phyloP scores from a whole-genome alignment of 139 green algal species.

The Chlamydomonas sp. region DNA sequence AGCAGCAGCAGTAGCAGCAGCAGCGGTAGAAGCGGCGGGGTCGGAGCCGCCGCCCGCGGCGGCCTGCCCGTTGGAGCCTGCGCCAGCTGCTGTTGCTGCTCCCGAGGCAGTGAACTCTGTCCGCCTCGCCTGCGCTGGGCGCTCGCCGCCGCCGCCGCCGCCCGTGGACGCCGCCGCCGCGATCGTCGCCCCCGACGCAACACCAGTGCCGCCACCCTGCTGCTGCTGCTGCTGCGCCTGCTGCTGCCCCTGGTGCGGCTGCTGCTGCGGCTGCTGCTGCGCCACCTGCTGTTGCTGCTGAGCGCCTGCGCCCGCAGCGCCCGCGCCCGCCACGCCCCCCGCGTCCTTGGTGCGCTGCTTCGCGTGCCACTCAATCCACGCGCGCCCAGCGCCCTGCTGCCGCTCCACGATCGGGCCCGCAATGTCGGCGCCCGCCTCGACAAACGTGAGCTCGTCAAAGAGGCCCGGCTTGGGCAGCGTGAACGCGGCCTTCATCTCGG shows the following conservation, averaged over 20 bases:
- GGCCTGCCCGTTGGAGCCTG: background rate
- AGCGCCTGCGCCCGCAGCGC: too few species aligned
- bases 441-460: constrained; percentile 12
- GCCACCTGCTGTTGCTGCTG: too few species aligned
- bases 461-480: background rate
- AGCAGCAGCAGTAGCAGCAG: constrained; percentile 9
- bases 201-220: too few species aligned
- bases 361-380: constrained; percentile 9
- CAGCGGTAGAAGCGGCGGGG: background rate
- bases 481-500: constrained; percentile 21
- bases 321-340: too few species aligned
- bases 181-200: background rate
- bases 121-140: background rate
- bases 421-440: background rate
- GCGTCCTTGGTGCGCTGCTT: too few species aligned
- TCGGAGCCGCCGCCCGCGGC: background rate
- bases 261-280: background rate
- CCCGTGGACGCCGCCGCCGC: background rate
- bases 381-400: constrained; percentile 15
- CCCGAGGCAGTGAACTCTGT: background rate
- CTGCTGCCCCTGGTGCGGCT: background rate
- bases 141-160: background rate
- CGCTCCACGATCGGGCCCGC: constrained; percentile 1
- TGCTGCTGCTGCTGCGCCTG: background rate
- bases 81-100: background rate